These are phyloP conservation scores for Stagonosporopsis rhizophila DNA, from an alignment of 2,329 filamentous ascomycete species.

Conservation along the genomic window DNA sequence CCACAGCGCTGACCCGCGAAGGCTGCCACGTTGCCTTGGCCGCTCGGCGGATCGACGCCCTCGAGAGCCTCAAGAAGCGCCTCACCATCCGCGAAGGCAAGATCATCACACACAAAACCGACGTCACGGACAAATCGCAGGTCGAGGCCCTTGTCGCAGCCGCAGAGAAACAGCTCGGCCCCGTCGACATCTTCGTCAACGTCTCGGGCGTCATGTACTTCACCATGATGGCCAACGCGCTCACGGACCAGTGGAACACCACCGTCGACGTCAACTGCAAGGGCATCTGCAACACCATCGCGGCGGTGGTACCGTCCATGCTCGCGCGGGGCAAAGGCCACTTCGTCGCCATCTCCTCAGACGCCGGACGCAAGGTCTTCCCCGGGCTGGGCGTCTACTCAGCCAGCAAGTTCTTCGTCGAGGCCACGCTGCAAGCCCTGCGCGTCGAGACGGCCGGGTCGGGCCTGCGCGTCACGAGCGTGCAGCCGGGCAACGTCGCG, in stretches of 20 bases:
- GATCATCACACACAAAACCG: slow-evolving; percentile 72
- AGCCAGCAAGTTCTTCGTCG: slow-evolving; percentile 84
- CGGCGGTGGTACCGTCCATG: slow-evolving; percentile 74
- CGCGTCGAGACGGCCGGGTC: slow-evolving; percentile 77
- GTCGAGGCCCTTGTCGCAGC: slow-evolving; percentile 70
- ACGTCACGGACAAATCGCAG: slow-evolving; percentile 72
- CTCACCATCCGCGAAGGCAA: slow-evolving; percentile 66
- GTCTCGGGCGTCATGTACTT: slow-evolving; percentile 90
- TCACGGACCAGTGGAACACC: slow-evolving; percentile 78
- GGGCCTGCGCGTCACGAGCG: slow-evolving; percentile 73
- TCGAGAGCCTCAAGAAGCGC: slow-evolving; percentile 70
- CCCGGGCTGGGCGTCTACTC: slow-evolving; percentile 83
- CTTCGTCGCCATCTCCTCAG: slow-evolving; percentile 81
- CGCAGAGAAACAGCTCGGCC: slow-evolving; percentile 68
- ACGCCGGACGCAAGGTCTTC: slow-evolving; percentile 82
- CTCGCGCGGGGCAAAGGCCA: slow-evolving; percentile 72
- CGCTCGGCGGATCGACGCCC: slow-evolving; percentile 72
- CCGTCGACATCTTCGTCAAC: slow-evolving; percentile 78
- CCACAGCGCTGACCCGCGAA: slow-evolving; percentile 70
- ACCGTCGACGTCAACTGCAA: slow-evolving; percentile 90
- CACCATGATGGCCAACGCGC: slow-evolving; percentile 81
- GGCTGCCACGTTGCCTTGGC: slow-evolving; percentile 76
- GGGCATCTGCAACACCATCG: slow-evolving; percentile 75
- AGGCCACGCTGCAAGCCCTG: slow-evolving; percentile 77
- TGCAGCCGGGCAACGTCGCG: slow-evolving; percentile 79